Percentiles rank a stretch among this genome's conserved stretches.
phyloP scores from a whole-genome alignment of 2,329 filamentous ascomycete species.

The Apiospora pterosperma region DNA sequence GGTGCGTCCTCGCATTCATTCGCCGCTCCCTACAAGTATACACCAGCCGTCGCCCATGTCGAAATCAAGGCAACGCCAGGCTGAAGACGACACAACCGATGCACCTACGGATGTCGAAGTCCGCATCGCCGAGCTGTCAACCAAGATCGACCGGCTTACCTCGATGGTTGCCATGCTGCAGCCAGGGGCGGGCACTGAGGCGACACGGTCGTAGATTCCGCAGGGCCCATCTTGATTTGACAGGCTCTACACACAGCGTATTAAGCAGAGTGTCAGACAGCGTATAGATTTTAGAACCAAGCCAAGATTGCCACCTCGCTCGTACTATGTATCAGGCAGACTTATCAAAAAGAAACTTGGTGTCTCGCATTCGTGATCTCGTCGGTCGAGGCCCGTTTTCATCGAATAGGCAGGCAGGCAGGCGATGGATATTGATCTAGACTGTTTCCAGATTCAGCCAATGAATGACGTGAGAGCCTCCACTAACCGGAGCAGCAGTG shows the following conservation, averaged over 20 bases:
- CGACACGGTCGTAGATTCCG: conserved; percentile 14
- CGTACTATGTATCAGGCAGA: too few relatives aligned
- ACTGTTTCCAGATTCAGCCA: not conserved
- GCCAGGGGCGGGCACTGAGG: conserved; percentile 17
- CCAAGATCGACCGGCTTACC: conserved; percentile 58
- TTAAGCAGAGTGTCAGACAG: not conserved
- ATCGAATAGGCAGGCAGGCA: too few relatives aligned
- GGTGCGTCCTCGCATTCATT: conserved; percentile 18
- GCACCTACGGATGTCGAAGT: conserved; percentile 42
- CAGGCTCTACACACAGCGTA: not conserved
- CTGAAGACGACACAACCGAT: conserved; percentile 33
- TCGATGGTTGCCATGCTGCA: conserved; percentile 49
- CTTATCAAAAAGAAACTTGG: too few relatives aligned
- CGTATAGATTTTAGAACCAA: too few relatives aligned
- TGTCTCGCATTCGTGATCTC: too few relatives aligned
- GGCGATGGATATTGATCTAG: not conserved
- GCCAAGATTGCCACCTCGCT: too few relatives aligned
- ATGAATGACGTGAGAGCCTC: not conserved
- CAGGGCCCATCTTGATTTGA: not conserved
- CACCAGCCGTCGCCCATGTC: conserved; percentile 15
- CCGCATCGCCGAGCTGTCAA: conserved; percentile 50
- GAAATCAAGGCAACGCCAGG: conserved; percentile 6
- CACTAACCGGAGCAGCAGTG: not conserved
- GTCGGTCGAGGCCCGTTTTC: not conserved
- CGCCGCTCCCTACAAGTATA: conserved; percentile 17